Base-by-base conservation (phyloP, 495 filamentous ascomycete genomes). In the Chaetomium tenue region DNA sequence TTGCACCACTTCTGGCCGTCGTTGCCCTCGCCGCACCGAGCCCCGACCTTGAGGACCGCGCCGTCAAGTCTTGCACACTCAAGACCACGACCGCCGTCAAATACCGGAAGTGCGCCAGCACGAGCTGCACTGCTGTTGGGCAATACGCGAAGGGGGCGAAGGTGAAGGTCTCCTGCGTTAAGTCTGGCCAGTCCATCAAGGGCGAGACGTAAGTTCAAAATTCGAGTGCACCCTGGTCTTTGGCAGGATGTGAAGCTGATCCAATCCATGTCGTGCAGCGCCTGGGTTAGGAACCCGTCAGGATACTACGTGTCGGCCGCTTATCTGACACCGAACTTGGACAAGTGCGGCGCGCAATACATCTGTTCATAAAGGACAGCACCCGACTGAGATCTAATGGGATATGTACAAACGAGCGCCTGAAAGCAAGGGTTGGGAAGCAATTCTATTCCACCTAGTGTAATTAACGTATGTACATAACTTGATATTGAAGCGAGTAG, bases 271-370 rank as follows among this genome's bases (percentile, higher is more conserved):
- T 50, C 46, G 46, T 50, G 22, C 23, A 50, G 46, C 46, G 46
- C 46, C 46, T 50, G 46, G 46, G 20, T 50, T 50, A 50, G n/a
- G 20, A 50, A 50, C 46, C 46, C 46, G 20, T 50, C 46, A 23
- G 46, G 46, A 50, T 50, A 50, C 46, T 50, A 50, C 46, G 46
- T 50, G 46, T 22, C 46, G 46, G 46, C 46, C 46, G 46, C 46
- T 50, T 50, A 50, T 50, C 20, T 50, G 46, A 50, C 46, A 50
- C 46, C 46, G 46, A 50, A 50, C 46, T 50, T 50, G 46, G 46
- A 50, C 46, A 50, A 50, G 46, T 50, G 46, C 46, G 46, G 46
- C 46, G 1, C 46, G 46, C 46, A 50, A 23, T 50, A 50, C 46
- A n/a, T 50, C 46, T 50, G 46, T 50, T 50, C 23, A 50, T 50